These are phyloP conservation scores for Xylaria sp. DNA, from an alignment of 2,329 filamentous ascomycete genomes.

Conservation along the genomic window DNA sequence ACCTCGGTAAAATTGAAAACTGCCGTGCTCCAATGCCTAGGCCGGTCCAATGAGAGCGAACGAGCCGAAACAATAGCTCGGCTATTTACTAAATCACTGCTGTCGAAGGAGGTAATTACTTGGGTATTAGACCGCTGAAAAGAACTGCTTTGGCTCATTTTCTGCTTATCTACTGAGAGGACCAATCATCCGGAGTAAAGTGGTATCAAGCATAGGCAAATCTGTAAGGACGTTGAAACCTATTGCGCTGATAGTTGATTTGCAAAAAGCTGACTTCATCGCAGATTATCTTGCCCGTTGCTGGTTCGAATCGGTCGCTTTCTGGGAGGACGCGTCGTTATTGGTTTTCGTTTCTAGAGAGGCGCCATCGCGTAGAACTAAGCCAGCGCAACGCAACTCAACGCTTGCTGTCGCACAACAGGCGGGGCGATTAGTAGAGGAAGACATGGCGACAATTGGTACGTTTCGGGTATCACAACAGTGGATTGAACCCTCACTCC, in stretches of 20 bases:
- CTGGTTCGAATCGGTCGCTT: neutral
- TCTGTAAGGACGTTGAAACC: neutral
- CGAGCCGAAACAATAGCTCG: constrained; percentile 19
- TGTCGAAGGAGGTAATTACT: constrained; percentile 2
- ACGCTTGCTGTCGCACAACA: neutral
- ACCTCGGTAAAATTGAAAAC: constrained; percentile 5
- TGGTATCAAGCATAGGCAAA: neutral
- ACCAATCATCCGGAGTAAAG: too few species aligned
- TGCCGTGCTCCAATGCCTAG: constrained; percentile 28
- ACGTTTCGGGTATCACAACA: neutral
- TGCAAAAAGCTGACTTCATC: neutral
- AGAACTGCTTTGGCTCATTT: constrained; percentile 4
- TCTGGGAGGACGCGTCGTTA: too few species aligned
- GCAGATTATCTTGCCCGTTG: neutral
- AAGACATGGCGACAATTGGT: constrained; percentile 26
- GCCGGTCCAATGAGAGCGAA: constrained; percentile 10
- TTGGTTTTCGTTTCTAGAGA: neutral
- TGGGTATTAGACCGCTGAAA: neutral
- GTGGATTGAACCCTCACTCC: too few species aligned
- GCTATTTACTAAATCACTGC: too few species aligned
- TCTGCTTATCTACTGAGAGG: too few species aligned
- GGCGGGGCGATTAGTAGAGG: neutral
- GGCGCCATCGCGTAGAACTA: neutral
- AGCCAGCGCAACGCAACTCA: neutral
- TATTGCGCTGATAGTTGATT: neutral